Base-by-base conservation (phyloP, 116 monocot genomes). In the Iris pallida region DNA sequence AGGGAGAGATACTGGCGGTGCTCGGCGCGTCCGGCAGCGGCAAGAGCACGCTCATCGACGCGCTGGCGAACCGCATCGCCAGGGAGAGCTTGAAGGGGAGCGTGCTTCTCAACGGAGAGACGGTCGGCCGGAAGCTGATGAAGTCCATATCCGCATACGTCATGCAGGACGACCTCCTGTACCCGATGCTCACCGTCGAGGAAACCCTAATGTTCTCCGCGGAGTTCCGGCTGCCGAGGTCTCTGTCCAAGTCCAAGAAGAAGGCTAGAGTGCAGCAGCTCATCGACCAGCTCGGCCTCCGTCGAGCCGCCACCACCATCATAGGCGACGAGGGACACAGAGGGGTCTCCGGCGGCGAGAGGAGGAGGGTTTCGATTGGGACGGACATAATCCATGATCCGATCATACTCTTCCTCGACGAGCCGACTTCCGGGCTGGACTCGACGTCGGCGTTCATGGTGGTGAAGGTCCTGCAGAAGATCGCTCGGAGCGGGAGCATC, bases 11-110 rank as follows among this genome's bases (percentile, higher is more conserved):
- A 70, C 61, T 90, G 54, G 86, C 90, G 7, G 81, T 90, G 46
- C 75, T 90, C 3, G 90, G 90, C 15, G 85, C 86, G 4, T 86
- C 86, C 64, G 90, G 90, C 20, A 79, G 78, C 15, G 90, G 90
- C 1, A 90, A 90, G 68, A 80, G 80, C 30, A 90, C 90, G 20
- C 80, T 90, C 52, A 86, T 90, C 73, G 90, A 90, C 72, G 86
- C 90, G 59, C 78, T 90, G 17, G 90, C 90, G 4, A 65, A 73
- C 58, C 77, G 86, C 9, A 90, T 90, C 46, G 61, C 58, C 16
- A 66, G 64, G 41, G 75, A 75, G 13, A 86, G 83, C 75, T 78
- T 90, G 51, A 55, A 63, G 6, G 82, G 83, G 3, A 57, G 72
- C 48, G 41, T 90, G 15, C 75, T 59, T 13, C 80, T 90, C 70